Conservation (phyloP, 192 early-diverging fungal species). For the Coemansia sp. region DNA sequence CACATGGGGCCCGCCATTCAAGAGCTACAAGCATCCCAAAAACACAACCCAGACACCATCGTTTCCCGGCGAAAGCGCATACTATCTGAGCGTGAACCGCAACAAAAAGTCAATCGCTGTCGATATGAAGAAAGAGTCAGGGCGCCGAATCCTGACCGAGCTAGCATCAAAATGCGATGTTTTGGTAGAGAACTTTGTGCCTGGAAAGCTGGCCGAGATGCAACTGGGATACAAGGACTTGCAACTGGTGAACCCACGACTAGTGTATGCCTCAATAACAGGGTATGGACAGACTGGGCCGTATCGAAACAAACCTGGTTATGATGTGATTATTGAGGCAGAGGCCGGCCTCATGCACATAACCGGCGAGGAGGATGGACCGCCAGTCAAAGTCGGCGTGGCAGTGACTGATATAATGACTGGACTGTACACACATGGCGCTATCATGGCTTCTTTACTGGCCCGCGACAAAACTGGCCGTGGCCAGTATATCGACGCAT, state of each 20-base stretch:
- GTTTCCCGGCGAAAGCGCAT: slow-evolving; percentile 70
- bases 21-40: slow-evolving; percentile 8
- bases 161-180: slow-evolving; percentile 74
- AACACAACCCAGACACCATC: slow-evolving; percentile 19
- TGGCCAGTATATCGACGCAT: slow-evolving; percentile 88
- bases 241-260: slow-evolving; percentile 63
- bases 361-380: slow-evolving; percentile 79
- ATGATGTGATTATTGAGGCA: slow-evolving; percentile 87
- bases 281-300: slow-evolving; percentile 90
- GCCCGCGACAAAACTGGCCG: slow-evolving; percentile 60
- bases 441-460: slow-evolving; percentile 84
- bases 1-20: slow-evolving; percentile 74
- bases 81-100: slow-evolving; percentile 89
- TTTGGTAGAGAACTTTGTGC: slow-evolving; percentile 89
- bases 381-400: slow-evolving; percentile 93
- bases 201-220: slow-evolving; percentile 76
- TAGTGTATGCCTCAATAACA: slow-evolving; percentile 84
- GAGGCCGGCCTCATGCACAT: slow-evolving; percentile 97
- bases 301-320: slow-evolving; percentile 75
- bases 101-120: slow-evolving; percentile 91
- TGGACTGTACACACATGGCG: slow-evolving; percentile 85
- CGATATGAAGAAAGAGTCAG: slow-evolving; percentile 71
- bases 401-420: slow-evolving; percentile 86
- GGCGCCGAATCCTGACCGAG: slow-evolving; percentile 63
- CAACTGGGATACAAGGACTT: slow-evolving; percentile 78